Evolutionary conservation across 1,139 yeast species (phyloP), one percentile per base, ranked within the genome.

Genomic region (Suhomyces panamericanus): DNA sequence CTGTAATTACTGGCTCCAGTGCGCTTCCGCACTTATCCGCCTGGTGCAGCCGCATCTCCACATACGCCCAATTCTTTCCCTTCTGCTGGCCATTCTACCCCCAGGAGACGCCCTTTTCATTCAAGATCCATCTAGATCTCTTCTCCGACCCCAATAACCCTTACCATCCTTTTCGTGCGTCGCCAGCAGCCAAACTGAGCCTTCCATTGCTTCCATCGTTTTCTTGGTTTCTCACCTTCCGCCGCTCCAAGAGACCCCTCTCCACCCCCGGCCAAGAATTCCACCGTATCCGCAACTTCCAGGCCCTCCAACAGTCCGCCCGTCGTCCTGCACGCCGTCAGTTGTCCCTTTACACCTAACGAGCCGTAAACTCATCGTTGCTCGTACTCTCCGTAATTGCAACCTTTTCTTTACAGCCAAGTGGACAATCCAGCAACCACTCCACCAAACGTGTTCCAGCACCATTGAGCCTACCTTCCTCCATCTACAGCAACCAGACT

Each of bases 231-330:
- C 24, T 5, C 24, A 20, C 24, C 24, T 34, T 34, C 36, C 36
- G 36, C 36, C 36, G 30, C 29, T 34, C 16, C 36, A 27, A 13
- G 6, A 34, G 16, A 34, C 36, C 30, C 36, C 36, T 14, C 36
- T 20, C 26, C 13, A 6, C 29, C 9, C 10, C 14, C 9, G 20
- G 4, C 17, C 32, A 26, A 28, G 15, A 27, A 27, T 30, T 30
- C 24, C 32, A 28, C 17, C 27, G 38, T 22, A 24, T 35, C 38
- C 38, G 38, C 32, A 26, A 34, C 29, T 34, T 26, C 30, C 37
- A 24, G 38, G 12, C 30, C 10, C 29, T 17, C 34, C 34, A 26
- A 26, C 32, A 5, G 13, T 14, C 9, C 4, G 12, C 14, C 28
- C 15, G 36, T 12, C 36, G 13, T 13, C 26, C 29, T 14, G 28